phyloP scores from a whole-genome alignment of 345 rosid species.

The Citrus medica region DNA sequence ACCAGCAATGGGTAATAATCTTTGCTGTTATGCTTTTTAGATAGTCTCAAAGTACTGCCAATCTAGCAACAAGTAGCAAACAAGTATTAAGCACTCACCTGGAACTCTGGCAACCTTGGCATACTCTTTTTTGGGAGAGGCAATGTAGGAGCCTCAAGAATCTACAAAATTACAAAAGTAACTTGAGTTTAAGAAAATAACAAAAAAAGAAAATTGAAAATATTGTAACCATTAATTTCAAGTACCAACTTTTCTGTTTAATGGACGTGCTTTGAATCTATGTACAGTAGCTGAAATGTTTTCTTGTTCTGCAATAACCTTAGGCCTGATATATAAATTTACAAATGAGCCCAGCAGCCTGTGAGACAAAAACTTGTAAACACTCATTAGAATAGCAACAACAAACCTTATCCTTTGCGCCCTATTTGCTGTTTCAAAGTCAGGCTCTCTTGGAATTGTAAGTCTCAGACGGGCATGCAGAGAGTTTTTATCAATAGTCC shows the following conservation, averaged over 20 bases:
- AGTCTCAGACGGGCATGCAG: conserved; percentile 43
- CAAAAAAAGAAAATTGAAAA: not conserved
- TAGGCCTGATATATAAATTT: conserved; percentile 56
- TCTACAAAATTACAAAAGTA: conserved; percentile 44
- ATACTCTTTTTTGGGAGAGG: conserved; percentile 73
- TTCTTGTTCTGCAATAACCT: conserved; percentile 37
- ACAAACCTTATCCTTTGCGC: conserved; percentile 71
- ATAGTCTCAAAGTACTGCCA: not conserved
- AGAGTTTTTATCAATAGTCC: conserved; percentile 35
- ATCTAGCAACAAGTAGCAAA: not conserved
- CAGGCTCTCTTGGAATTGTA: conserved; percentile 92
- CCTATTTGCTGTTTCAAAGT: conserved; percentile 80
- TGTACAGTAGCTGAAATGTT: conserved; percentile 29
- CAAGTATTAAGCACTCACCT: conserved; percentile 41
- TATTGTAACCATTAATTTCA: conserved; percentile 8
- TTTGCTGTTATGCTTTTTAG: conserved; percentile 1
- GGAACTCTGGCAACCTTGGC: conserved; percentile 84
- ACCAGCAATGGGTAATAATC: not conserved
- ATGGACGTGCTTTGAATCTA: conserved; percentile 89
- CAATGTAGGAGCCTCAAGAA: conserved; percentile 80
- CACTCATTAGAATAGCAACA: conserved; percentile 6
- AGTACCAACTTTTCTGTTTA: conserved; percentile 84
- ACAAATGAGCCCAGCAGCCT: conserved; percentile 9
- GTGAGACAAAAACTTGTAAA: conserved; percentile 7
- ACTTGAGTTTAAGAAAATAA: conserved; percentile 10